These are phyloP conservation scores for Fistulifera pelliculosa DNA, from an alignment of 108 stramenopile genomes.

Conservation along the genomic window DNA sequence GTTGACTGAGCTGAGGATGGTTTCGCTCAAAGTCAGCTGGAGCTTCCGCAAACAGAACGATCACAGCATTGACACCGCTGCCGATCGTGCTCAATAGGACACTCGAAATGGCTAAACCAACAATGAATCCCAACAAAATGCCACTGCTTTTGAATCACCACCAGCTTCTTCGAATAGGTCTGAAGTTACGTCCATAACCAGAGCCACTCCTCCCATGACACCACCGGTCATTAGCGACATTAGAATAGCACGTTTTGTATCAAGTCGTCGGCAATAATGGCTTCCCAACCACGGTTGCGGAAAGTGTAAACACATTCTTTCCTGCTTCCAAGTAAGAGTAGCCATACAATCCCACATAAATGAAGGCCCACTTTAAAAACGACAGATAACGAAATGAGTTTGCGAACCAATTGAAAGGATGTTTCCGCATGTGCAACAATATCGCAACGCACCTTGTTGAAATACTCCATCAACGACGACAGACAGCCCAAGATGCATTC, in stretches of 20 bases:
- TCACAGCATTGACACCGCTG: conserved; percentile 77
- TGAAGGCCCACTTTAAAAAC: conserved; percentile 67
- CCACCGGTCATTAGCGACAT: conserved; percentile 48
- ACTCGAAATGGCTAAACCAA: conserved; percentile 56
- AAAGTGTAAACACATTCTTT: conserved; percentile 78
- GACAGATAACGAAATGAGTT: too few species aligned
- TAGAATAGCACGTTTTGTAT: conserved; percentile 48
- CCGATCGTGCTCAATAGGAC: conserved; percentile 69
- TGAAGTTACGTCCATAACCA: conserved; percentile 29
- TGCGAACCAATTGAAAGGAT: too few species aligned
- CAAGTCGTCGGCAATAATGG: conserved; percentile 87
- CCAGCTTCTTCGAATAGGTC: conserved; percentile 33
- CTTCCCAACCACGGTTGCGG: conserved; percentile 83
- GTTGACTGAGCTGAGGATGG: conserved; percentile 65
- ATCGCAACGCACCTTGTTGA: conserved; percentile 24
- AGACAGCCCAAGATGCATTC: conserved; percentile 56
- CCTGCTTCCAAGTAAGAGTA: conserved; percentile 75
- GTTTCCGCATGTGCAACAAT: too few species aligned
- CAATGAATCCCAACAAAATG: conserved; percentile 60
- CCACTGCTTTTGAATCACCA: conserved; percentile 19
- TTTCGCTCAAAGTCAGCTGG: conserved; percentile 76
- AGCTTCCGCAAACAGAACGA: conserved; percentile 87
- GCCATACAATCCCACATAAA: conserved; percentile 82
- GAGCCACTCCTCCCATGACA: conserved; percentile 42
- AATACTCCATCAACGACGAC: conserved; percentile 33